phyloP scores from a whole-genome alignment of 2,329 filamentous ascomycete species.

The Albophoma yamanashiensis region DNA sequence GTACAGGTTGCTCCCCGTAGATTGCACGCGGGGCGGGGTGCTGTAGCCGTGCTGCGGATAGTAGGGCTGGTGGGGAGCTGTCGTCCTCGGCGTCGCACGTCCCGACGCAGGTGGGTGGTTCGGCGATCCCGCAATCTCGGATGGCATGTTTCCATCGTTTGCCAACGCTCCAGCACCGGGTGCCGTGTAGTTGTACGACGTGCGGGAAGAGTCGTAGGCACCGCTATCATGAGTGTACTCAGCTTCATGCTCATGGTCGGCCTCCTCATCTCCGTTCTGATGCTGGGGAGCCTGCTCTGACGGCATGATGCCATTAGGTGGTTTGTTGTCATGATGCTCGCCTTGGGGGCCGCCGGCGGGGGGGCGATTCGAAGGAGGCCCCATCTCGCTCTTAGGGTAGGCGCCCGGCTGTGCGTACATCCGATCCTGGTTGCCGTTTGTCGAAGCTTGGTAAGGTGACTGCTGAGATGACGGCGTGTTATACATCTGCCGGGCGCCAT shows the following conservation, averaged over 20 bases:
- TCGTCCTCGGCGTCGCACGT: constrained; percentile 74
- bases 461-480: constrained; percentile 59
- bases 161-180: constrained; percentile 55
- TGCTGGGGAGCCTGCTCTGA: constrained; percentile 35
- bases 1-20: constrained; percentile 68
- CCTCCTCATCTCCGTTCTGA: constrained; percentile 53
- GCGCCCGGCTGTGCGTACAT: constrained; percentile 57
- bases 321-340: constrained; percentile 54
- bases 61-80: constrained; percentile 59
- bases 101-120: constrained; percentile 71
- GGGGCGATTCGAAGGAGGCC: constrained; percentile 58
- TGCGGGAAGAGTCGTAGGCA: constrained; percentile 61
- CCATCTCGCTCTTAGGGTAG: constrained; percentile 84
- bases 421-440: constrained; percentile 47
- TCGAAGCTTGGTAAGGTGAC: constrained; percentile 57
- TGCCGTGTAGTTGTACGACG: constrained; percentile 68
- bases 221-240: constrained; percentile 83
- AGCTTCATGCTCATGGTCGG: constrained; percentile 63
- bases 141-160: constrained; percentile 67
- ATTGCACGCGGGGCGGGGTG: constrained; percentile 62
- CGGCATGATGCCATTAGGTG: constrained; percentile 56
- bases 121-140: constrained; percentile 76
- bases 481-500: constrained; percentile 70
- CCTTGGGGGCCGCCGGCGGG: constrained; percentile 44
- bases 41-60: constrained; percentile 65